Base-by-base conservation (phyloP, 2,329 filamentous ascomycete species). In the Fusarium sp. region DNA sequence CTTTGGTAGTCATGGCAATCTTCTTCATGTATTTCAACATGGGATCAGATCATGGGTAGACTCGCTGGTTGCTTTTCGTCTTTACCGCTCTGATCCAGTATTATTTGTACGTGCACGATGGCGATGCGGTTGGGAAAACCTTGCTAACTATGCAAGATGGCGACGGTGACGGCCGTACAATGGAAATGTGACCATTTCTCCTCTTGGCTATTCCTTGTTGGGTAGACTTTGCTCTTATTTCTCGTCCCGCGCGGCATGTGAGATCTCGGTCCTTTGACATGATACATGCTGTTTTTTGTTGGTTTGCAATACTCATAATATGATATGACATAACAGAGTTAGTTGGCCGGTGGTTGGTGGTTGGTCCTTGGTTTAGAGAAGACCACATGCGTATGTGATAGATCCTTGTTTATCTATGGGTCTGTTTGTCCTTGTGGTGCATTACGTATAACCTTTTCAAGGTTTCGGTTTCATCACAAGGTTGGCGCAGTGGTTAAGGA, bases 41-140 rank as follows among this genome's bases (percentile, higher is more conserved):
- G 49, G 39, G 44, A 44, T 70, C 71, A 73, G 51, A 35, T 70
- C 68, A 58, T 41, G 35, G 36, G n/a, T 26, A 49, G 62, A 44
- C 39, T 39, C 33, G 33, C 9, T 51, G 38, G 28, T 41, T 45
- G 13, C 33, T 35, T 33, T 39, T 54, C 10, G 22, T 36, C 42
- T 44, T 39, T 56, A 11, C 26, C 22, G 44, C 31, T 38, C 45
- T 52, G 26, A 42, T 59, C 54, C 52, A 54, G 52, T 28, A 39
- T 24, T 24, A 18, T 33, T 39, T 64, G 41, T 51, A 52, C 47
- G 35, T 66, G 66, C 66, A 52, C 35, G 36, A 58, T 58, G 24
- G 39, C 45, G 33, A 39, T n/a, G 52, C 33, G 44, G 33, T 47
- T 33, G 35, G 52, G 20, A 58, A 55, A 63, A 28, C 33, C 49